Evolutionary conservation across 768 basidiomycete species (phyloP).

Genomic region (Gymnopilus junonius): DNA sequence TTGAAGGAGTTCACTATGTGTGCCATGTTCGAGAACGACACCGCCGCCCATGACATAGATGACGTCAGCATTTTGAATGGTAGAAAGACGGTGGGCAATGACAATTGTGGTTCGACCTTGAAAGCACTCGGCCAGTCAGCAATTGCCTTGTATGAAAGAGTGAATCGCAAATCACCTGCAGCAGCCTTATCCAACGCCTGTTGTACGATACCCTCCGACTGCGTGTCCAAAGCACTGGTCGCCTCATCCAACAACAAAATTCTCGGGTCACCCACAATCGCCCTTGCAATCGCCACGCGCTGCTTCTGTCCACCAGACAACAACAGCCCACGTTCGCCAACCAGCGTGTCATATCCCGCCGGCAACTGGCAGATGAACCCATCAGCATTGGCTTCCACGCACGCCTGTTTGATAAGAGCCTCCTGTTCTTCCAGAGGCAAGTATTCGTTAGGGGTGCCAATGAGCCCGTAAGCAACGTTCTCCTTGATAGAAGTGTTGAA

Average conservation of each 20-base stretch:
- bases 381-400: conserved; percentile 71
- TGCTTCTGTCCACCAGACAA: conserved; percentile 93
- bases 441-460: conserved; percentile 26
- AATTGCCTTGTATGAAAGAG: too few relatives aligned
- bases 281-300: conserved; percentile 87
- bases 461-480: conserved; percentile 74
- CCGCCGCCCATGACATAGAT: conserved; percentile 94
- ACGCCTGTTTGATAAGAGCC: conserved; percentile 55
- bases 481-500: conserved; percentile 78
- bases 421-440: conserved; percentile 44
- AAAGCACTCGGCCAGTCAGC: background rate
- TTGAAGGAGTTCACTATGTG: conserved; percentile 69
- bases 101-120: conserved; percentile 78
- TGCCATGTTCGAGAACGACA: conserved; percentile 77
- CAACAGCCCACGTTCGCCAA: conserved; percentile 85
- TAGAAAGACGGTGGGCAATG: conserved; percentile 80
- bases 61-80: conserved; percentile 80
- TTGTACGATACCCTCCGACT: conserved; percentile 14
- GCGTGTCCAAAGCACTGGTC: conserved; percentile 79
- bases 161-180: background rate
- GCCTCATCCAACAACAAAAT: conserved; percentile 92
- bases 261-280: conserved; percentile 72
- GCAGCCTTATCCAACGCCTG: conserved; percentile 16
- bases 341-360: conserved; percentile 74
- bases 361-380: conserved; percentile 76